Conservation (phyloP, 257 asterid genomes). For the Paulownia fortunei region DNA sequence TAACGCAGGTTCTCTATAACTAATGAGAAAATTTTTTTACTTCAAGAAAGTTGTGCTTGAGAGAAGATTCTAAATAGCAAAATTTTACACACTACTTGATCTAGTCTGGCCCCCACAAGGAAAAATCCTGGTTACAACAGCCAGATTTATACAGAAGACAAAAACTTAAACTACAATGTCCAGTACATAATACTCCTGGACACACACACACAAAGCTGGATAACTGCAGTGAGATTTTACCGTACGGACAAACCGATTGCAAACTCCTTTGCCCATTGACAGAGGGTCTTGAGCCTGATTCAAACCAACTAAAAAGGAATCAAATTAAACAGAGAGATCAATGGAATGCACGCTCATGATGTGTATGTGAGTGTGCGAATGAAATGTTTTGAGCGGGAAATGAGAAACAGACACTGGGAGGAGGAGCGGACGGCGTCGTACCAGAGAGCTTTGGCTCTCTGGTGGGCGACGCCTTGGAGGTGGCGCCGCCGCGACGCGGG, state of each 20-base stretch:
- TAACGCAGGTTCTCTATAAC: background rate
- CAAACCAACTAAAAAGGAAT: conserved; percentile 30
- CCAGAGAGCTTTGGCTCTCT: conserved; percentile 96
- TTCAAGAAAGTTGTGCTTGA: background rate
- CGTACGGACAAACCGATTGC: conserved; percentile 86
- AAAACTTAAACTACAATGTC: background rate
- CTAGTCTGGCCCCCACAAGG: background rate
- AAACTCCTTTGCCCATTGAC: conserved; percentile 62
- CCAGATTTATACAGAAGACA: background rate
- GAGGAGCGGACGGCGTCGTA: conserved; percentile 66
- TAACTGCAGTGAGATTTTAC: conserved; percentile 39
- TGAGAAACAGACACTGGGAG: conserved; percentile 34
- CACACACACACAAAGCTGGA: background rate
- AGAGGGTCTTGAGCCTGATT: conserved; percentile 51
- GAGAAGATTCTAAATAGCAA: too few species aligned
- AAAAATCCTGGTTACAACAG: background rate
- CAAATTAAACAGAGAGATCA: background rate
- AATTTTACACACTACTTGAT: background rate
- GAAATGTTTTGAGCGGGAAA: background rate
- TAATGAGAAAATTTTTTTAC: background rate
- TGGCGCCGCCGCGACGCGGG: conserved; percentile 85
- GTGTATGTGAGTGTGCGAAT: background rate
- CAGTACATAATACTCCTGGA: background rate
- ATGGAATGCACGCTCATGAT: background rate
- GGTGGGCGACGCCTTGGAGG: conserved; percentile 82